Conservation (phyloP, 2,329 filamentous ascomycete genomes). For the Colletotrichum gloeosporioides region DNA sequence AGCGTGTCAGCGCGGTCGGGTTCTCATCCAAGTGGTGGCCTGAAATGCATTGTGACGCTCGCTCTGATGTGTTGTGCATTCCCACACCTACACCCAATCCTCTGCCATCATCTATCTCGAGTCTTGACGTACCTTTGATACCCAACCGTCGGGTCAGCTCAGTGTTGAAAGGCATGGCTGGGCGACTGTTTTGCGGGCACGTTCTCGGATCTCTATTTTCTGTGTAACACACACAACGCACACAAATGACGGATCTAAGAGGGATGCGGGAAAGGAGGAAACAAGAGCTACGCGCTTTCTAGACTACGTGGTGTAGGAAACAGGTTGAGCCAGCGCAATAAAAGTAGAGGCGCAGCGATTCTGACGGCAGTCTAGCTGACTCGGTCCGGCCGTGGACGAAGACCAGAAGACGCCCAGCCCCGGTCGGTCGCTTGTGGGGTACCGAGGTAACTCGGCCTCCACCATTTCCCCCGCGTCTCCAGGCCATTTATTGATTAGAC, state of each 20-base stretch:
- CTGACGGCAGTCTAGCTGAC: constrained; percentile 19
- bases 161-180: constrained; percentile 62
- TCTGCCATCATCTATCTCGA: background rate
- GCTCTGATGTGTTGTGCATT: background rate
- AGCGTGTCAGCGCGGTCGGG: constrained; percentile 7
- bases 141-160: constrained; percentile 63
- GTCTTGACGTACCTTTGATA: constrained; percentile 48
- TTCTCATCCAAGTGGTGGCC: background rate
- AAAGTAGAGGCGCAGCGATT: background rate
- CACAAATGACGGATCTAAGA: background rate
- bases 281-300: background rate
- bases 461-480: constrained; percentile 16
- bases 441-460: constrained; percentile 23
- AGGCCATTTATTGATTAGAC: constrained; percentile 7
- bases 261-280: background rate
- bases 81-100: background rate
- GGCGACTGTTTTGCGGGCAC: background rate
- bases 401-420: background rate
- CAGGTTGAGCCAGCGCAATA: background rate
- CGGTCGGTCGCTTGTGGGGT: background rate
- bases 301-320: background rate
- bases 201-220: background rate
- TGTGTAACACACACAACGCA: background rate
- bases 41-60: background rate
- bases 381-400: constrained; percentile 10